Conservation (phyloP, 352 stramenopile species). For the Aphanomyces invadans region DNA sequence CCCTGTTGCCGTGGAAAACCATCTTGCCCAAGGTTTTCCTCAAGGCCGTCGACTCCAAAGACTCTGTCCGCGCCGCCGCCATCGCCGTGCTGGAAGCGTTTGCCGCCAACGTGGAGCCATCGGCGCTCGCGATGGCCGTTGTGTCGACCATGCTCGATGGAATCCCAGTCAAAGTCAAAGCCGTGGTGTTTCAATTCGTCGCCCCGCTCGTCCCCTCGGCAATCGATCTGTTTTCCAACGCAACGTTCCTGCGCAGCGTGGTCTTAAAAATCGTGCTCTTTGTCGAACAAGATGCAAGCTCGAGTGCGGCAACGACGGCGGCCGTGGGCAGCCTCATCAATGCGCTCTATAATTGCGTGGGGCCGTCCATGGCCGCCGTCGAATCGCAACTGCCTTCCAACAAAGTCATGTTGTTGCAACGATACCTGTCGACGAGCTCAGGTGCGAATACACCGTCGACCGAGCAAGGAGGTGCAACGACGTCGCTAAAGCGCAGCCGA, state of each 20-base stretch:
- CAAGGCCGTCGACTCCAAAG: conserved; percentile 70
- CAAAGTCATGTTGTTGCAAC: not conserved
- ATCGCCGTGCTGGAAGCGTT: conserved; percentile 60
- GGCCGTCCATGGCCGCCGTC: not conserved
- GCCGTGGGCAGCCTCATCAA: not conserved
- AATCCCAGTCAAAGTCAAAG: conserved; percentile 74
- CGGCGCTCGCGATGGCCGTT: conserved; percentile 36
- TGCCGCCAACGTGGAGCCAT: conserved; percentile 19
- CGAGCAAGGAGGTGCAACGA: no score
- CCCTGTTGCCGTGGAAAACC: not conserved
- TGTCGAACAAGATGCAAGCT: conserved; percentile 39
- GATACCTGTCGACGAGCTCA: not conserved
- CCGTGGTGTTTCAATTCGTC: conserved; percentile 57
- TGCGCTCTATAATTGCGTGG: not conserved
- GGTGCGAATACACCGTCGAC: not conserved
- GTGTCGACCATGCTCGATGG: conserved; percentile 61
- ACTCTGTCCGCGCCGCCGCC: conserved; percentile 40
- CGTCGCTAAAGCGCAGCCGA: no score
- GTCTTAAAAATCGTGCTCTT: conserved; percentile 62
- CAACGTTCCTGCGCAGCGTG: conserved; percentile 59
- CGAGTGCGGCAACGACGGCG: not conserved
- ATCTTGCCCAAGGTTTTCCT: conserved; percentile 62
- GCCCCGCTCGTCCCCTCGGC: conserved; percentile 44
- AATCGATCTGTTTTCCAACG: conserved; percentile 44
- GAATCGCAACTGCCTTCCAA: not conserved